Evolutionary conservation across 1,284 basidiomycete species (phyloP).

Genomic region (Apiotrichum gamsii): DNA sequence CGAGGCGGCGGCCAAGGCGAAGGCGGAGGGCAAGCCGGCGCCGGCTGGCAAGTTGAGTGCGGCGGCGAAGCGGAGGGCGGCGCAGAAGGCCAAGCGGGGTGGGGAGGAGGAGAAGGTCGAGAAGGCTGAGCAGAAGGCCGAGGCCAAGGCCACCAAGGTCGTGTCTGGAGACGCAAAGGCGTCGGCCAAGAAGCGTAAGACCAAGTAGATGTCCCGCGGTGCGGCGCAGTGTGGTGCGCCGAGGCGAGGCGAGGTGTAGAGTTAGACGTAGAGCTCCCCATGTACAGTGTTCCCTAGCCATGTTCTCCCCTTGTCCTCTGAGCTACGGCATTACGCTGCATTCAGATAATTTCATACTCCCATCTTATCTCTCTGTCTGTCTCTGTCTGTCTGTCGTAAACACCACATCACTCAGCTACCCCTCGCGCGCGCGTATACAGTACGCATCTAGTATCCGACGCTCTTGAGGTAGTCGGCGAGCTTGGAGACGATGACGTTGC

Average conservation of each 20-base stretch:
- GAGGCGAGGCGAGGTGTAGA: no score
- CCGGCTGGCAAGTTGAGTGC: background rate
- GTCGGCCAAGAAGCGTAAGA: background rate
- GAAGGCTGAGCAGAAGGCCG: background rate
- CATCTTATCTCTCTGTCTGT: no score
- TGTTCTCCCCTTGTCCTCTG: no score
- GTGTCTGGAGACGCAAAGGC: background rate
- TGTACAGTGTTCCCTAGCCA: no score
- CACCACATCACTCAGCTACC: no score
- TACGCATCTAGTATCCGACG: conserved; percentile 47
- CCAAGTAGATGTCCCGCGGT: background rate
- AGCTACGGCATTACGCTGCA: background rate
- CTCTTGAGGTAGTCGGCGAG: conserved; percentile 75
- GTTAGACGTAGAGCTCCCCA: no score
- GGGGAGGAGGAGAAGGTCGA: background rate
- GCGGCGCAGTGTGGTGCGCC: no score
- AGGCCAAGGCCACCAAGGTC: no score
- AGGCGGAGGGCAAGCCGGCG: background rate
- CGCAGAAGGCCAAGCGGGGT: conserved; percentile 5
- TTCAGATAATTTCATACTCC: conserved; percentile 1
- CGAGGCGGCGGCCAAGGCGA: conserved; percentile 10
- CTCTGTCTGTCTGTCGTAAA: no score
- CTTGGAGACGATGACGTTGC: conserved; percentile 63
- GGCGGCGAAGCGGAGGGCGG: conserved; percentile 5
- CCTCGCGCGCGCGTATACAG: background rate